Evolutionary conservation across 2,329 filamentous ascomycete species (phyloP).

Genomic region (Nothopassalora personata): DNA sequence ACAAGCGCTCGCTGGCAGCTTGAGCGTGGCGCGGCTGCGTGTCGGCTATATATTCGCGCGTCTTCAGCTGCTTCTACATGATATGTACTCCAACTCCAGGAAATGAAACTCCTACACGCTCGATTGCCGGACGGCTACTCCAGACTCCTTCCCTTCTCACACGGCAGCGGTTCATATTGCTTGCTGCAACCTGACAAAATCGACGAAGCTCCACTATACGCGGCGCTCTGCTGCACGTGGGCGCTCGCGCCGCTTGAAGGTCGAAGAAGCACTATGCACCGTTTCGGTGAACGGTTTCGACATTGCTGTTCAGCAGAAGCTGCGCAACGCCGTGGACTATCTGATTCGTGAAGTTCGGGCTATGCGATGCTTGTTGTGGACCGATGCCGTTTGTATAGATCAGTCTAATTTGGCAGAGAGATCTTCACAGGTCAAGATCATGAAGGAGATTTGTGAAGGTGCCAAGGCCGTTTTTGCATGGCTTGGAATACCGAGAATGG

Average conservation of each 20-base stretch:
- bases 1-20: too few species aligned
- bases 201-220: not conserved
- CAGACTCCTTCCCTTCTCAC: too few species aligned
- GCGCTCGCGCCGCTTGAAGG: too few species aligned
- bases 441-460: not conserved
- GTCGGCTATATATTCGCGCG: too few species aligned
- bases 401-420: not conserved
- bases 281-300: not conserved
- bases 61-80: too few species aligned
- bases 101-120: too few species aligned
- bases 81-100: too few species aligned
- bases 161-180: too few species aligned
- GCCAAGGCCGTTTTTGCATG: not conserved
- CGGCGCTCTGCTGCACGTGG: not conserved
- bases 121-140: too few species aligned
- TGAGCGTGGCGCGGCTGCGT: too few species aligned
- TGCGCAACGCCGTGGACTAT: not conserved
- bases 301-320: not conserved
- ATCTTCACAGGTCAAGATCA: not conserved
- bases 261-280: not conserved
- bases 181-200: not conserved
- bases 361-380: not conserved
- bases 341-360: not conserved
- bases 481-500: not conserved
- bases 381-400: conserved; percentile 1